These are phyloP conservation scores for Rhodotorula sp. DNA, from an alignment of 1,284 basidiomycete genomes.

Conservation along the genomic window DNA sequence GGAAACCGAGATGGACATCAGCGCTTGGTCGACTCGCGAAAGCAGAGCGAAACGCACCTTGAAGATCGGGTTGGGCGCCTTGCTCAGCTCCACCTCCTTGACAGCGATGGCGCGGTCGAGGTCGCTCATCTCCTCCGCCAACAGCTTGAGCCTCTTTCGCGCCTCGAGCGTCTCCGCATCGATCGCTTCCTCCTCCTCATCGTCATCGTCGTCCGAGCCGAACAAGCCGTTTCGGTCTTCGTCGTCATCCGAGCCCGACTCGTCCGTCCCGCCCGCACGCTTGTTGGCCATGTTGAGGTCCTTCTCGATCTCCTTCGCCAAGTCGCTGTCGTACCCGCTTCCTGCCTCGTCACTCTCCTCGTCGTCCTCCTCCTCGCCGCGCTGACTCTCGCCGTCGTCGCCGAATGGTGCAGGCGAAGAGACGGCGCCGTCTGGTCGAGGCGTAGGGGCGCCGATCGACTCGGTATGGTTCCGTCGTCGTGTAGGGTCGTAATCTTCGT, in stretches of 20 bases:
- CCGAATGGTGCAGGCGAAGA: slow-evolving; percentile 44
- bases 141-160: slow-evolving; percentile 56
- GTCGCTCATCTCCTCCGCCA: slow-evolving; percentile 86
- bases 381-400: slow-evolving; percentile 55
- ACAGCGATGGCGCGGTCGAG: slow-evolving; percentile 81
- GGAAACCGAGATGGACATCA: background rate
- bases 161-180: slow-evolving; percentile 50
- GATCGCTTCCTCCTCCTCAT: slow-evolving; percentile 54
- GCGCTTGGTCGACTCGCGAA: background rate
- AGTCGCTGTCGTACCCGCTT: slow-evolving; percentile 52
- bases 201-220: slow-evolving; percentile 45
- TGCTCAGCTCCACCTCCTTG: slow-evolving; percentile 81
- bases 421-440: slow-evolving; percentile 33
- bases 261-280: slow-evolving; percentile 39
- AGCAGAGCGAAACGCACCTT: slow-evolving; percentile 55
- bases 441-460: slow-evolving; percentile 35
- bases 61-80: slow-evolving; percentile 82
- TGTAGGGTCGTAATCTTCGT: slow-evolving; percentile 39
- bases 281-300: slow-evolving; percentile 30
- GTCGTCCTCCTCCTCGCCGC: slow-evolving; percentile 50
- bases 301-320: slow-evolving; percentile 43
- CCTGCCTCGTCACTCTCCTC: slow-evolving; percentile 60
- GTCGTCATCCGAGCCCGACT: slow-evolving; percentile 28
- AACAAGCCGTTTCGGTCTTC: slow-evolving; percentile 44
- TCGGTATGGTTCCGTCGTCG: slow-evolving; percentile 10